phyloP scores from a whole-genome alignment of 2,329 filamentous ascomycete genomes.

The Aspergillus uvarum region DNA sequence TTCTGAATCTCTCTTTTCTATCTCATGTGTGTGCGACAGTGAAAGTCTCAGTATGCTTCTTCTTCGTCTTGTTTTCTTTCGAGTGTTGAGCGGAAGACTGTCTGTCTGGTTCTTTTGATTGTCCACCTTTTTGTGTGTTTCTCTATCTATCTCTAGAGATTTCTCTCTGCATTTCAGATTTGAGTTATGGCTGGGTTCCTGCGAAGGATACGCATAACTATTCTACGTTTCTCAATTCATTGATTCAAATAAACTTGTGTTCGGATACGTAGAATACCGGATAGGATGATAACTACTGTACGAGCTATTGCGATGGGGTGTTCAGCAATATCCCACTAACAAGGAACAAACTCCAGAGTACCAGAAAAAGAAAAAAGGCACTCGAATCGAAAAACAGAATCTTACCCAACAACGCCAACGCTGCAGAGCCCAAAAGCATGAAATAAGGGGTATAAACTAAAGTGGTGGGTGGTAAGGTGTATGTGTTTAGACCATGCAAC shows the following conservation, averaged over 20 bases:
- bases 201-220: not conserved
- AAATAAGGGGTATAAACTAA: constrained; percentile 10
- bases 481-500: no score
- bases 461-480: not conserved
- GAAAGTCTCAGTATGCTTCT: constrained; percentile 10
- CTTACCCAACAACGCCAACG: constrained; percentile 15
- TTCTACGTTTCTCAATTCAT: constrained; percentile 4
- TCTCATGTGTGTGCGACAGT: constrained; percentile 1
- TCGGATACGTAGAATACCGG: no score
- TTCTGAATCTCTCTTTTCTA: constrained; percentile 2
- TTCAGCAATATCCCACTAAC: not conserved
- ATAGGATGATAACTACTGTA: no score
- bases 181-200: no score
- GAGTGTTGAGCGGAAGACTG: not conserved
- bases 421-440: not conserved
- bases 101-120: constrained; percentile 1
- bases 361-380: not conserved
- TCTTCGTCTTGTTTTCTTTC: constrained; percentile 11
- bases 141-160: constrained; percentile 2
- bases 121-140: constrained; percentile 3
- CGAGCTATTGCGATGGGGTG: no score
- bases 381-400: no score
- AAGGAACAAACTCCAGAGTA: constrained; percentile 1
- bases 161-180: not conserved
- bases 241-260: no score